Evolutionary conservation across 129 eudicot genomes (phyloP).

Genomic region (Dittrichia graveolens): DNA sequence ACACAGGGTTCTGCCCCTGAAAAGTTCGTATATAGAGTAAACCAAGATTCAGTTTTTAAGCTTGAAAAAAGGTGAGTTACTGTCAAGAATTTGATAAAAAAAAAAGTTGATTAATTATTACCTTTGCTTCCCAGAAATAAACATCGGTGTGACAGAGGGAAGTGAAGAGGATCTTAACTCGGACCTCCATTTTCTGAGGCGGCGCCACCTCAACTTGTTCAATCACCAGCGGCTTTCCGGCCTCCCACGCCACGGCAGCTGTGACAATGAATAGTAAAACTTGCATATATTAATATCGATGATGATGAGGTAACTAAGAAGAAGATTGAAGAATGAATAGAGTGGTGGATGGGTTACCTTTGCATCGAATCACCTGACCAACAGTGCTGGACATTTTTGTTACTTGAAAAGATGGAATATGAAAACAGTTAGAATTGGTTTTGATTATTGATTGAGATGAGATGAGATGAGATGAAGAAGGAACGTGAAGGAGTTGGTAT

Average conservation of each 20-base stretch:
- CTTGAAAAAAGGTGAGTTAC: background rate
- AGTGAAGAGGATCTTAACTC: constrained; percentile 74
- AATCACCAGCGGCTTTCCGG: constrained; percentile 77
- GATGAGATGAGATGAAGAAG: no score
- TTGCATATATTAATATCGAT: background rate
- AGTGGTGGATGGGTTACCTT: constrained; percentile 46
- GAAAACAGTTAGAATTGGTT: no score
- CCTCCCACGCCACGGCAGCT: constrained; percentile 94
- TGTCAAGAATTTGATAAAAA: background rate
- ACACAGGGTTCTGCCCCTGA: constrained; percentile 78
- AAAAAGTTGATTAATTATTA: background rate
- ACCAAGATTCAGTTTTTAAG: background rate
- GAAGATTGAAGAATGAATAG: no score
- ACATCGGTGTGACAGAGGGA: constrained; percentile 79
- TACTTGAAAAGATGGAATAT: background rate
- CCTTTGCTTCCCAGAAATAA: constrained; percentile 95
- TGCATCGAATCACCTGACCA: constrained; percentile 54
- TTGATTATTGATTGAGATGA: no score
- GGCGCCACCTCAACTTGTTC: constrained; percentile 91
- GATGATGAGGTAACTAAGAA: background rate
- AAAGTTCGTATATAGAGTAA: background rate
- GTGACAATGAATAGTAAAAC: background rate
- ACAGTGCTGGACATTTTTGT: constrained; percentile 29
- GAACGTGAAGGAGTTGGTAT: no score
- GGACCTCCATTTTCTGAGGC: constrained; percentile 78